Evolutionary conservation across 257 asterid genomes (phyloP), one percentile per base, ranked within the genome.

Genomic region (Solanum bulbocastanum): DNA sequence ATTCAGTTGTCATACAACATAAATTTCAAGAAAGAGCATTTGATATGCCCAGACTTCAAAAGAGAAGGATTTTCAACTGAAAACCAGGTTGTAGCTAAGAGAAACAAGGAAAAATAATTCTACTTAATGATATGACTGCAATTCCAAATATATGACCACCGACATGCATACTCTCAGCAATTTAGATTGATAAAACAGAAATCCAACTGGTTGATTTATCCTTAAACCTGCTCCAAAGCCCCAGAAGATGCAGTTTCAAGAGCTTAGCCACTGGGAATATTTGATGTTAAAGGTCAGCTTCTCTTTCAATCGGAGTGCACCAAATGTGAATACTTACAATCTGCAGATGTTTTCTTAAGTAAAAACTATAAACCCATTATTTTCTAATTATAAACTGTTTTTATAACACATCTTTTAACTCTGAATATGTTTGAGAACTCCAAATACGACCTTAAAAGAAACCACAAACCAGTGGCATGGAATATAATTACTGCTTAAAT

Each of bases 1-100:
- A 91, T 90, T 88, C 95, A 93, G 94, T 98, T 92, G 88, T 87
- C 93, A 89, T 88, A 87, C 83, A 87, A 91, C 72, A 83, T 86
- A 88, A 71, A 62, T 69, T 36, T 42, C 62, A 58, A 83, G 88
- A 87, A 81, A 81, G 42, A 56, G 74, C 32, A 87, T 73, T 72
- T 81, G 90, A 90, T 66, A 76, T 56, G 56, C 87, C 71, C 71
- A 22, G 88, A 84, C 90, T 88, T 68, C 89, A 87, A 85, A 88
- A 73, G 86, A 89, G 44, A 87, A 82, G 83, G 27, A 81, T 30
- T 73, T 74, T 79, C 33, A 81, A 90, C 87, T 22, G 86, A 89
- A 87, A 87, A 81, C 49, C 89, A 86, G 89, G 69, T 30, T 25
- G 27, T 35, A 10, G 46, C 30, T 14, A 25, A 42, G 42, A 39